These are phyloP conservation scores for Trametes cinnabarina DNA, from an alignment of 768 basidiomycete species.

Conservation along the genomic window DNA sequence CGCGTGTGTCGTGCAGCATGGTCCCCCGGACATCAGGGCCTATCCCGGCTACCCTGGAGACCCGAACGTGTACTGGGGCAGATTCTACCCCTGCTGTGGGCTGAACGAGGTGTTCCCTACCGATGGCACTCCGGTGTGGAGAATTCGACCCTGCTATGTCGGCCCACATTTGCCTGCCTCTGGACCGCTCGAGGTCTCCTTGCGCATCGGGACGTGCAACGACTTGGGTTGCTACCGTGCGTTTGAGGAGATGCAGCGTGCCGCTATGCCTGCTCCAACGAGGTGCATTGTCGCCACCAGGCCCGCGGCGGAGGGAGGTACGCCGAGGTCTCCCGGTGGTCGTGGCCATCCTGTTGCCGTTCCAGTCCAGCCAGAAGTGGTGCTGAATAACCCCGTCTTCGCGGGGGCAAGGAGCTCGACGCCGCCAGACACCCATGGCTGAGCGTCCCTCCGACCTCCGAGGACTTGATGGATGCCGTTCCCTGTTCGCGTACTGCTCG, in stretches of 20 bases:
- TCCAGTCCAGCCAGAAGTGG: too few species aligned
- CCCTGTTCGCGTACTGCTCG: background rate
- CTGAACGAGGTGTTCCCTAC: background rate
- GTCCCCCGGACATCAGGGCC: background rate
- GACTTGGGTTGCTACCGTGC: background rate
- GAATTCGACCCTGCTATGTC: background rate
- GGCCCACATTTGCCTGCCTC: background rate
- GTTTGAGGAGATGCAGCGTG: too few species aligned
- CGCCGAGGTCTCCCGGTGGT: too few species aligned
- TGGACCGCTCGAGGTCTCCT: background rate
- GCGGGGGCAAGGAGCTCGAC: background rate
- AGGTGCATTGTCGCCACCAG: too few species aligned
- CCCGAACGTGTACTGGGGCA: background rate
- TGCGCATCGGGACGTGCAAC: background rate
- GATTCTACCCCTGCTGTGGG: conserved; percentile 4
- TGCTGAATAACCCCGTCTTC: too few species aligned
- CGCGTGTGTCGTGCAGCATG: conserved; percentile 7
- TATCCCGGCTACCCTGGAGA: too few species aligned
- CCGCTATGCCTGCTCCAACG: background rate
- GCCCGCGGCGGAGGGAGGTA: too few species aligned
- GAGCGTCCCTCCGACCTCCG: background rate
- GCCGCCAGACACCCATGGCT: background rate
- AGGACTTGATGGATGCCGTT: background rate
- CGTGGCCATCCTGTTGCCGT: too few species aligned
- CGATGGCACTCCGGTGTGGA: background rate